Evolutionary conservation across 2,329 filamentous ascomycete species (phyloP).

Genomic region (Magnaporthiopsis rhizophila): DNA sequence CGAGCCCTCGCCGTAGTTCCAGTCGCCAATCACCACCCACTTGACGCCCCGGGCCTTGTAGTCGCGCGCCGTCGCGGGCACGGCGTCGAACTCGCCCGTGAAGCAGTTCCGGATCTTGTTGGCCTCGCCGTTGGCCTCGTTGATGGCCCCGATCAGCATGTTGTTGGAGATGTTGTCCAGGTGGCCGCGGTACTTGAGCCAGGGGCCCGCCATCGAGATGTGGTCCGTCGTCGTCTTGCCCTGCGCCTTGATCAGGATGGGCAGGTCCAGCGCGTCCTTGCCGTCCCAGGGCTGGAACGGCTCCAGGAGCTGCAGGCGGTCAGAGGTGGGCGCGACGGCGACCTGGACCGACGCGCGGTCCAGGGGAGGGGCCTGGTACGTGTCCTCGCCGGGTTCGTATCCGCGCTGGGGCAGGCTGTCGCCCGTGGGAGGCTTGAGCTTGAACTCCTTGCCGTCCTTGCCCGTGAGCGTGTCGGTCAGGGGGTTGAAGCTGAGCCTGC

Average conservation of each 20-base stretch:
- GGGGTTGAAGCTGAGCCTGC: conserved; percentile 74
- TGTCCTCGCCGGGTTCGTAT: conserved; percentile 84
- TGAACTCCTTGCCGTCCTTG: conserved; percentile 94
- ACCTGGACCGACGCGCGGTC: conserved; percentile 69
- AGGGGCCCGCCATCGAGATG: conserved; percentile 94
- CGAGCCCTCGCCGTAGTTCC: conserved; percentile 98
- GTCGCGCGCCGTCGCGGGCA: conserved; percentile 90
- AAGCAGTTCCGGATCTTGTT: conserved; percentile 95
- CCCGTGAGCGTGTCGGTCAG: conserved; percentile 86
- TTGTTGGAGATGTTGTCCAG: conserved; percentile 99
- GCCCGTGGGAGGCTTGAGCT: conserved; percentile 71
- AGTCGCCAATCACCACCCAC: conserved; percentile 98
- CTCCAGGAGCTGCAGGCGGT: conserved; percentile 86
- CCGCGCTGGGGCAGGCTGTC: conserved; percentile 71
- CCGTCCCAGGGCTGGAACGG: conserved; percentile 87
- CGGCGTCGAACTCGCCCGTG: conserved; percentile 75
- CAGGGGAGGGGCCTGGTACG: conserved; percentile 88
- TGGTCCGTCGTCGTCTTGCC: conserved; percentile 97
- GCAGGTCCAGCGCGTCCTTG: conserved; percentile 76
- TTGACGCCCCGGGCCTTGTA: conserved; percentile 96
- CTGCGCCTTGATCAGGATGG: conserved; percentile 92
- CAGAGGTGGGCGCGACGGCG: conserved; percentile 77
- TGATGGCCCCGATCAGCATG: conserved; percentile 97
- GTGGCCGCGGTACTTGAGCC: conserved; percentile 98
- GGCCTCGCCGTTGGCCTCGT: conserved; percentile 89